phyloP scores from a whole-genome alignment of 2,329 filamentous ascomycete genomes.

The Daldinia sp. region DNA sequence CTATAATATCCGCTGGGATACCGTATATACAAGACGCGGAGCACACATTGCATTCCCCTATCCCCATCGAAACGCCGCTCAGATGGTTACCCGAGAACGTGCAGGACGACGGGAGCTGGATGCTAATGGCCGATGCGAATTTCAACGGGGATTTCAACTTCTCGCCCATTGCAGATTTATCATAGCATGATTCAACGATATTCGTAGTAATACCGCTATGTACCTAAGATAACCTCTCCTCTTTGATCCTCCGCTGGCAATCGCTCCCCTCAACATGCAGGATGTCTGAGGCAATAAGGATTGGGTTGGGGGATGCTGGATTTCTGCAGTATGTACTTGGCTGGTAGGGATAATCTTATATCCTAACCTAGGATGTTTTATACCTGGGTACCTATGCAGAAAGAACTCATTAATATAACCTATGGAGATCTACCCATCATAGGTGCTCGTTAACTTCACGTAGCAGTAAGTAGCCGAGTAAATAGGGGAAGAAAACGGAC shows the following conservation, averaged over 20 bases:
- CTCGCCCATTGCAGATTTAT: neutral
- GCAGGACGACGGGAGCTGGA: conserved; percentile 33
- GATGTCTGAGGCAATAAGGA: neutral
- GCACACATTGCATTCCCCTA: neutral
- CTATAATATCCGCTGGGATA: neutral
- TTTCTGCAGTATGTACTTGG: neutral
- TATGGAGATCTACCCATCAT: neutral
- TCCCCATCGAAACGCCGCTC: conserved; percentile 22
- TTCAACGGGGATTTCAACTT: conserved; percentile 21
- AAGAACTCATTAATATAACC: too few relatives aligned
- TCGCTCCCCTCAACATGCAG: neutral
- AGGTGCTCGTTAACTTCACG: neutral
- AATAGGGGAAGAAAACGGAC: too few relatives aligned
- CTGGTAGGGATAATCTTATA: neutral
- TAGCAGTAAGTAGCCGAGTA: too few relatives aligned
- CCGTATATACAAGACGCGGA: neutral
- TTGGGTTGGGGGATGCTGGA: neutral
- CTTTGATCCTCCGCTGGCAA: neutral
- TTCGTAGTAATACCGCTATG: too few relatives aligned
- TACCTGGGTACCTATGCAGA: too few relatives aligned
- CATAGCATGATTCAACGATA: too few relatives aligned
- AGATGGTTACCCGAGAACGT: conserved; percentile 30
- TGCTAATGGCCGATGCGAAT: conserved; percentile 28
- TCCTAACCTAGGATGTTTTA: neutral
- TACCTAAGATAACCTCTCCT: neutral